Conservation (phyloP, 2,329 filamentous ascomycete species). For the Fusarium gaditjirri region DNA sequence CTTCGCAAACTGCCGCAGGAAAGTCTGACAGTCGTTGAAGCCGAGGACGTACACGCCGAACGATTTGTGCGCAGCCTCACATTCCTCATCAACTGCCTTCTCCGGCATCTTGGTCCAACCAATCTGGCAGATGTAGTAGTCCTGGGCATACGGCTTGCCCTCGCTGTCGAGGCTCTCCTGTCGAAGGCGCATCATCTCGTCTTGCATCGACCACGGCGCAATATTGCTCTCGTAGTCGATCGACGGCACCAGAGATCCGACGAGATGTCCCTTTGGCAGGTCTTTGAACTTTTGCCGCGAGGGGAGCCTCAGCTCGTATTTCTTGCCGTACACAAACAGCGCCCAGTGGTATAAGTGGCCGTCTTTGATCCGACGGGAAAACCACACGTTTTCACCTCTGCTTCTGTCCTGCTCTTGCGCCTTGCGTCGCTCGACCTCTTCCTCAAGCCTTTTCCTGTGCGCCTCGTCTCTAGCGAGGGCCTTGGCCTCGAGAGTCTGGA, state of each 20-base stretch:
- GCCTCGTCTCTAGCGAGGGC: not conserved
- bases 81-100: not conserved
- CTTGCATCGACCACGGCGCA: not conserved
- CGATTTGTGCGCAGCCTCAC: rapidly evolving
- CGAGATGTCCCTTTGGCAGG: not conserved
- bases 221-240: rapidly evolving
- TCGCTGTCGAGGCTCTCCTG: not conserved
- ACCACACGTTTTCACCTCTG: not conserved
- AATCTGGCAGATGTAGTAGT: not conserved
- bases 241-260: rapidly evolving
- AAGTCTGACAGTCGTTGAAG: not conserved
- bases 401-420: not conserved
- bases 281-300: not conserved
- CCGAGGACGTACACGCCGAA: not conserved
- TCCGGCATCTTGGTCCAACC: rapidly evolving
- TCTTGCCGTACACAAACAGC: not conserved
- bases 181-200: not conserved
- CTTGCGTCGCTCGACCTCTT: not conserved
- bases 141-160: not conserved
- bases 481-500: not conserved
- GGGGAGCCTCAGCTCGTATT: not conserved
- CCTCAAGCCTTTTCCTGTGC: rapidly evolving
- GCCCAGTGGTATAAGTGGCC: not conserved
- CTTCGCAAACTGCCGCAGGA: rapidly evolving
- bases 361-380: not conserved